A percentile compares a stretch with the other conserved stretches of the same genome.
Evolutionary conservation across 169 alveolate genomes (phyloP).

Genomic region (Eimeria praecox): DNA sequence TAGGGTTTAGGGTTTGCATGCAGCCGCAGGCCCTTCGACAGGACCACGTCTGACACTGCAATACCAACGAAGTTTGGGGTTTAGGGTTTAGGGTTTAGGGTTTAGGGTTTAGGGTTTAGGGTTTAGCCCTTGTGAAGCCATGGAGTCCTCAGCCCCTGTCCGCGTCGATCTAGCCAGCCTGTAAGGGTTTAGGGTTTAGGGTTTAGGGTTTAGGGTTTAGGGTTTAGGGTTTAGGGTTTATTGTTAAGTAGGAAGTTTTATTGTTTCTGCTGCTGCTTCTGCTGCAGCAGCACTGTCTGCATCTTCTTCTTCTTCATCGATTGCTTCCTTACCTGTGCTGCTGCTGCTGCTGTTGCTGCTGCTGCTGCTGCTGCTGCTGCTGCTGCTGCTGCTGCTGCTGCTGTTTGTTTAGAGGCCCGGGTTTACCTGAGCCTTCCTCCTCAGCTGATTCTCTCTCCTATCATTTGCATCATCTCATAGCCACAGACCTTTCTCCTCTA

Average conservation of each 20-base stretch:
- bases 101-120: neutral
- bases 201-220: neutral
- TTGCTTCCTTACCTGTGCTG: neutral
- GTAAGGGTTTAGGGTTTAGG: neutral
- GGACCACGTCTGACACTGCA: neutral
- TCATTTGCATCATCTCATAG: constrained; percentile 23
- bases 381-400: constrained; percentile 52
- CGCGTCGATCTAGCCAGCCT: neutral
- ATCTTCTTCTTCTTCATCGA: neutral
- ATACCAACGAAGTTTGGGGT: neutral
- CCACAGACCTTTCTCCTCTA: constrained; percentile 4
- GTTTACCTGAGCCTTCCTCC: neutral
- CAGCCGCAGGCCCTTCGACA: neutral
- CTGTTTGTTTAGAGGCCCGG: neutral
- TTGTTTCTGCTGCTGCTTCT: neutral
- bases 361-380: constrained; percentile 43
- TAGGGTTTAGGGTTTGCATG: constrained; percentile 25
- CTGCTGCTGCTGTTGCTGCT: neutral
- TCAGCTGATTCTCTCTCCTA: neutral
- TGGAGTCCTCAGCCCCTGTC: neutral
- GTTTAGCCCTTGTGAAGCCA: neutral
- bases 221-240: neutral
- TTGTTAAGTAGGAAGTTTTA: neutral
- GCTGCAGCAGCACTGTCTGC: neutral
- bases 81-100: neutral